Percentiles rank a stretch among this genome's conserved stretches.
phyloP scores from a whole-genome alignment of 1,139 yeast species.

The Sugiyamaella pinicola region DNA sequence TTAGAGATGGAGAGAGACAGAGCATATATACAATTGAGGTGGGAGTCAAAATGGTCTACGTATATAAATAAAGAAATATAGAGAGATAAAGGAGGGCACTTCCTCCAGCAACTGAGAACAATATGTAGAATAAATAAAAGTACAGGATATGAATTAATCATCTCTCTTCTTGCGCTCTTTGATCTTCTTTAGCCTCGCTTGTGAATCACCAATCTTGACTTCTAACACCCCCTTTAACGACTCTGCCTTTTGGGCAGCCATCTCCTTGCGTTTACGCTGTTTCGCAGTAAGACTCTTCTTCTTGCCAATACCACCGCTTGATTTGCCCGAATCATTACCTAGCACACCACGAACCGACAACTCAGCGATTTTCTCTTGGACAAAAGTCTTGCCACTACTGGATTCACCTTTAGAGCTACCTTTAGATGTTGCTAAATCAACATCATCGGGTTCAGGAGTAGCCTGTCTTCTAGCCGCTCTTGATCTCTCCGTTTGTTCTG shows the following conservation, averaged over 20 bases:
- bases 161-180: conserved; percentile 31
- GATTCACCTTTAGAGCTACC: neutral
- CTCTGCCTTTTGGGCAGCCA: conserved; percentile 37
- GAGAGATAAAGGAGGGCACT: too few relatives aligned
- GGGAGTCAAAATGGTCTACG: neutral
- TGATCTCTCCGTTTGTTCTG: conserved; percentile 30
- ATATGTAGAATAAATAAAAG: neutral
- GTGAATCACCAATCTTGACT: conserved; percentile 36
- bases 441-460: conserved; percentile 26
- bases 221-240: conserved; percentile 35
- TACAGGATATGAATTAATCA: conserved; percentile 1
- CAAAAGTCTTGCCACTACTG: conserved; percentile 35
- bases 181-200: conserved; percentile 33
- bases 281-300: conserved; percentile 28
- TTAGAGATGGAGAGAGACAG: neutral
- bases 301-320: conserved; percentile 21
- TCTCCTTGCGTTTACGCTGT: conserved; percentile 34
- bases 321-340: conserved; percentile 24
- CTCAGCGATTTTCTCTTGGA: conserved; percentile 39
- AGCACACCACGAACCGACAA: conserved; percentile 36
- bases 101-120: too few relatives aligned
- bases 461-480: conserved; percentile 38
- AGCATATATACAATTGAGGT: conserved; percentile 6
- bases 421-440: conserved; percentile 3
- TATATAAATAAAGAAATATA: neutral